phyloP scores from a whole-genome alignment of 257 asterid genomes.

The Echium plantagineum region DNA sequence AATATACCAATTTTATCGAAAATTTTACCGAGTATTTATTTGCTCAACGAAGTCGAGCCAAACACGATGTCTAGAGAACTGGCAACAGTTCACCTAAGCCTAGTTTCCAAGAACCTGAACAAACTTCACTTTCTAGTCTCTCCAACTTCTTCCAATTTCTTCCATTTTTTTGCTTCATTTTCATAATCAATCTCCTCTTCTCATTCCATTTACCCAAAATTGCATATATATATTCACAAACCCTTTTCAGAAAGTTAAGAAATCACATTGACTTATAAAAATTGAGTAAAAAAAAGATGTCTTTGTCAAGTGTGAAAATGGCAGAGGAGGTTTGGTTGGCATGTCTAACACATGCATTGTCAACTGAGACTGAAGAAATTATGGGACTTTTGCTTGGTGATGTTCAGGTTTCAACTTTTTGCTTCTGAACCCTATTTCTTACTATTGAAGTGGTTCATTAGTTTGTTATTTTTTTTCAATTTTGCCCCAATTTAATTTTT shows the following conservation, averaged over 20 bases:
- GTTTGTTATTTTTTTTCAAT: background rate
- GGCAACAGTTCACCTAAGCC: background rate
- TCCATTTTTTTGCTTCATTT: background rate
- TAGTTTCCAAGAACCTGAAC: background rate
- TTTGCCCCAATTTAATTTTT: background rate
- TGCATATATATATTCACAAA: background rate
- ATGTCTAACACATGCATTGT: slow-evolving; percentile 97
- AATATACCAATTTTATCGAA: too few species aligned
- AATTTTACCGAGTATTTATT: too few species aligned
- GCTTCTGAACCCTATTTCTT: too few species aligned
- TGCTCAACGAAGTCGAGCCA: too few species aligned
- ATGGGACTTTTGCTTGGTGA: slow-evolving; percentile 99
- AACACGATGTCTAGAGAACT: too few species aligned
- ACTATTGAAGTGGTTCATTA: slow-evolving; percentile 6
- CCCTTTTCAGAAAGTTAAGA: background rate
- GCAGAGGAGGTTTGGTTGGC: slow-evolving; percentile 98
- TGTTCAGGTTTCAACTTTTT: slow-evolving; percentile 41
- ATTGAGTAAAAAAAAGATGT: slow-evolving; percentile 32
- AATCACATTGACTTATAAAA: background rate
- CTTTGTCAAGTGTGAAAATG: slow-evolving; percentile 89
- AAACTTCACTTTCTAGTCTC: background rate
- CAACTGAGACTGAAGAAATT: slow-evolving; percentile 98
- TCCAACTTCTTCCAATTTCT: background rate
- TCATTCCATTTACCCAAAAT: background rate
- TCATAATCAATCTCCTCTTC: background rate